phyloP scores from a whole-genome alignment of 1,284 basidiomycete genomes.

The Cutaneotrichosporon arboriforme region DNA sequence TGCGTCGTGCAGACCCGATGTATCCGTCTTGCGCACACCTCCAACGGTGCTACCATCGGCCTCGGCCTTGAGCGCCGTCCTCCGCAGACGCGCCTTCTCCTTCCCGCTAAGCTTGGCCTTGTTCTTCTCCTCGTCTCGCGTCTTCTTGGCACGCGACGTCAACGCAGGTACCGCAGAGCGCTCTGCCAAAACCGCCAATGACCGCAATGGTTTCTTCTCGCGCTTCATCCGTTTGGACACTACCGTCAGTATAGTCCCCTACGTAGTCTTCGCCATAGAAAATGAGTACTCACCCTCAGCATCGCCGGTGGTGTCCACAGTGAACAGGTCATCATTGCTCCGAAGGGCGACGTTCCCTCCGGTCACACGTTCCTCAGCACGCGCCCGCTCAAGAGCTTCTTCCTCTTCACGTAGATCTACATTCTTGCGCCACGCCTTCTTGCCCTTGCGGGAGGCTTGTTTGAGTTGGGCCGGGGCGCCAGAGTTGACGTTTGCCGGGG shows the following conservation, averaged over 20 bases:
- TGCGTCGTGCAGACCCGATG: slow-evolving; percentile 15
- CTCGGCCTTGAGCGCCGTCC: slow-evolving; percentile 67
- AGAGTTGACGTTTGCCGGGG: slow-evolving; percentile 21
- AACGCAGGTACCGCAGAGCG: slow-evolving; percentile 82
- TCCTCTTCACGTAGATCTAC: slow-evolving; percentile 74
- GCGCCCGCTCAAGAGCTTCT: slow-evolving; percentile 62
- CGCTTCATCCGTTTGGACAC: slow-evolving; percentile 16
- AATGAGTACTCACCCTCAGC: slow-evolving; percentile 56
- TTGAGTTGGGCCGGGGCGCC: slow-evolving; percentile 62
- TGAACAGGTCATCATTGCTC: slow-evolving; percentile 63
- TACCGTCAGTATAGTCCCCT: background rate
- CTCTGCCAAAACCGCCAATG: slow-evolving; percentile 72
- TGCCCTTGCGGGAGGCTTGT: slow-evolving; percentile 78
- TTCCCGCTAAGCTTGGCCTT: slow-evolving; percentile 51
- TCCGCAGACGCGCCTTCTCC: slow-evolving; percentile 68
- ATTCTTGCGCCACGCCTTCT: slow-evolving; percentile 89
- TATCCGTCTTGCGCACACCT: slow-evolving; percentile 11
- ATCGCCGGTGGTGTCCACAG: slow-evolving; percentile 72
- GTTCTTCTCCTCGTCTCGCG: slow-evolving; percentile 32
- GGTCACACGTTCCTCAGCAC: slow-evolving; percentile 68
- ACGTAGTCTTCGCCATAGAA: slow-evolving; percentile 5
- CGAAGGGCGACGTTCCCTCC: slow-evolving; percentile 53
- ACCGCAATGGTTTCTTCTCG: slow-evolving; percentile 58
- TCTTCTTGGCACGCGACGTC: slow-evolving; percentile 51
- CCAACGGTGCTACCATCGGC: slow-evolving; percentile 42